These are phyloP conservation scores for Salix viminalis DNA, from an alignment of 345 rosid genomes.

Conservation along the genomic window DNA sequence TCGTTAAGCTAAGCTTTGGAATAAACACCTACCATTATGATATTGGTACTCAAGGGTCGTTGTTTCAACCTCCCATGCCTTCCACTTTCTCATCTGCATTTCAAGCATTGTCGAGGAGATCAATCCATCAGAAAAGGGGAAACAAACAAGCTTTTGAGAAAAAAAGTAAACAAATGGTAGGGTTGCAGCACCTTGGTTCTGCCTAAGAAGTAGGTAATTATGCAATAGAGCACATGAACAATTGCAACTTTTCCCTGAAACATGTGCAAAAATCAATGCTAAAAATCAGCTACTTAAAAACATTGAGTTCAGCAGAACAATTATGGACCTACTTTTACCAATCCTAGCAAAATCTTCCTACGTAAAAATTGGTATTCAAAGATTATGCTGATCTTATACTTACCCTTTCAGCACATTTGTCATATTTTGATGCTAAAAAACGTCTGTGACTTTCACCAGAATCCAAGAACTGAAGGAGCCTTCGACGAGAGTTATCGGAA, in stretches of 20 bases:
- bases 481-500: constrained; percentile 25
- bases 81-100: constrained; percentile 87
- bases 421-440: constrained; percentile 34
- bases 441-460: constrained; percentile 37
- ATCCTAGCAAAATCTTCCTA: neutral
- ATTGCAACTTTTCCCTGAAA: no score
- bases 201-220: constrained; percentile 57
- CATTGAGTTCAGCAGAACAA: no score
- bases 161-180: neutral
- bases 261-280: no score
- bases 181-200: constrained; percentile 50
- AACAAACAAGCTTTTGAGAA: neutral
- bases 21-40: constrained; percentile 48
- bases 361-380: neutral
- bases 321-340: neutral
- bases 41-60: constrained; percentile 74
- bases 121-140: neutral
- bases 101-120: neutral
- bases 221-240: constrained; percentile 60
- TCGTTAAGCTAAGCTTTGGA: neutral
- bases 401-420: constrained; percentile 43
- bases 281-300: no score
- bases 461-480: constrained; percentile 39
- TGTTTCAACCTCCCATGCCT: constrained; percentile 78
- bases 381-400: neutral